These are phyloP conservation scores for Echium plantagineum DNA, from an alignment of 257 asterid species.

Conservation along the genomic window DNA sequence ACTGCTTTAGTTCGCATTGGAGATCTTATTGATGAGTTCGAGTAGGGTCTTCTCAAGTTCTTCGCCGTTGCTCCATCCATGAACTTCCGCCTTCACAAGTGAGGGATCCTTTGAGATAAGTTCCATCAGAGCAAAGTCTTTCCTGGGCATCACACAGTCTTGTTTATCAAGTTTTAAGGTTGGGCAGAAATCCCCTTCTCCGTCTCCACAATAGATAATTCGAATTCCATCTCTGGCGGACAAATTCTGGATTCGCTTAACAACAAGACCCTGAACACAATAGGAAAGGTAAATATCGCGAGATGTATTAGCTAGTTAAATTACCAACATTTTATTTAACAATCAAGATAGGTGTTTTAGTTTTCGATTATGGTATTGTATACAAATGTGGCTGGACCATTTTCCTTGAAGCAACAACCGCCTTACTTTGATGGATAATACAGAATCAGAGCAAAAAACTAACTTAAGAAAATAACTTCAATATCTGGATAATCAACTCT, in stretches of 20 bases:
- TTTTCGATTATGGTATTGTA: too few species aligned
- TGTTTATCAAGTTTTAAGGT: conserved; percentile 44
- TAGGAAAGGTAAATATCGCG: not conserved
- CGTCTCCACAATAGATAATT: conserved; percentile 68
- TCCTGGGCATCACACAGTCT: conserved; percentile 61
- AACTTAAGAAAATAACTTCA: too few species aligned
- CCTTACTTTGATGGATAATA: not conserved
- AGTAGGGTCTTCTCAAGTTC: conserved; percentile 48
- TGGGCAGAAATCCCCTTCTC: conserved; percentile 76
- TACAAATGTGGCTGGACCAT: too few species aligned
- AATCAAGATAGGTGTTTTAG: too few species aligned
- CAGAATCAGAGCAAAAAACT: not conserved
- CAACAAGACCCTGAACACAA: conserved; percentile 43
- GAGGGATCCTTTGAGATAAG: conserved; percentile 26
- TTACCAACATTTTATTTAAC: too few species aligned
- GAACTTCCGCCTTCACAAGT: conserved; percentile 47
- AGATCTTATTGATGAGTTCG: conserved; percentile 23
- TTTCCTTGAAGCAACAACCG: too few species aligned
- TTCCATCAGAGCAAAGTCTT: conserved; percentile 37
- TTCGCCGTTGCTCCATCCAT: conserved; percentile 55
- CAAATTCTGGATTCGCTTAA: conserved; percentile 33
- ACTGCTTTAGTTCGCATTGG: conserved; percentile 10
- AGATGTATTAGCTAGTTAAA: too few species aligned
- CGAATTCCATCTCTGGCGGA: conserved; percentile 16
- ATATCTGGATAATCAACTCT: too few species aligned